phyloP scores from a whole-genome alignment of 179 eudicot genomes.

The Monotropa hypopitys region DNA sequence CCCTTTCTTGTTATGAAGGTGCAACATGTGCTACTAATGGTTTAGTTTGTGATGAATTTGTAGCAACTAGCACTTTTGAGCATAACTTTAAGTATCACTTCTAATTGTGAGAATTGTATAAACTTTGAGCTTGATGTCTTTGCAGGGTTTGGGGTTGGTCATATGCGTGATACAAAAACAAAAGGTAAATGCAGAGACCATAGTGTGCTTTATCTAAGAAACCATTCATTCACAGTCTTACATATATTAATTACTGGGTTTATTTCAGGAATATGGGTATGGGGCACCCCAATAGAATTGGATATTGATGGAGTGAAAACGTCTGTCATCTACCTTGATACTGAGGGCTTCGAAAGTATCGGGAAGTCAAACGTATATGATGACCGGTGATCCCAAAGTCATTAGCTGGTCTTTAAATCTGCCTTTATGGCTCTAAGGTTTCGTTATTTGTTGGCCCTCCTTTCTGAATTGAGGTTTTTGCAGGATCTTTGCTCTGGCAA shows the following conservation, averaged over 20 bases:
- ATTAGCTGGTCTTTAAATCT: slow-evolving; percentile 5
- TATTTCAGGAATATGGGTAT: slow-evolving; percentile 81
- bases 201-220: slow-evolving; percentile 3
- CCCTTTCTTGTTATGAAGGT: slow-evolving; percentile 87
- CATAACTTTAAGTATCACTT: not conserved
- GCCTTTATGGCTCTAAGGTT: slow-evolving; percentile 4
- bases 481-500: slow-evolving; percentile 96
- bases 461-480: slow-evolving; percentile 5
- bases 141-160: slow-evolving; percentile 97
- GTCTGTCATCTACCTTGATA: slow-evolving; percentile 86
- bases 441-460: not conserved
- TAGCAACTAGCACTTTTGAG: not conserved
- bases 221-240: not conserved
- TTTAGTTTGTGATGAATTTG: not conserved
- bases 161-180: slow-evolving; percentile 95
- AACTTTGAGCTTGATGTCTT: slow-evolving; percentile 9
- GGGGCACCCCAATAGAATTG: slow-evolving; percentile 90
- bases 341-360: slow-evolving; percentile 96
- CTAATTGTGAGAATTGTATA: not conserved
- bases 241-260: not conserved
- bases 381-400: slow-evolving; percentile 49
- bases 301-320: slow-evolving; percentile 66
- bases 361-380: slow-evolving; percentile 98
- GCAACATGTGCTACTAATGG: slow-evolving; percentile 5
- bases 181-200: slow-evolving; percentile 40